Percentiles rank a stretch among this genome's conserved stretches.
These are phyloP conservation scores for Glycyrrhiza uralensis DNA, from an alignment of 306 rosid genomes.

Conservation along the genomic window DNA sequence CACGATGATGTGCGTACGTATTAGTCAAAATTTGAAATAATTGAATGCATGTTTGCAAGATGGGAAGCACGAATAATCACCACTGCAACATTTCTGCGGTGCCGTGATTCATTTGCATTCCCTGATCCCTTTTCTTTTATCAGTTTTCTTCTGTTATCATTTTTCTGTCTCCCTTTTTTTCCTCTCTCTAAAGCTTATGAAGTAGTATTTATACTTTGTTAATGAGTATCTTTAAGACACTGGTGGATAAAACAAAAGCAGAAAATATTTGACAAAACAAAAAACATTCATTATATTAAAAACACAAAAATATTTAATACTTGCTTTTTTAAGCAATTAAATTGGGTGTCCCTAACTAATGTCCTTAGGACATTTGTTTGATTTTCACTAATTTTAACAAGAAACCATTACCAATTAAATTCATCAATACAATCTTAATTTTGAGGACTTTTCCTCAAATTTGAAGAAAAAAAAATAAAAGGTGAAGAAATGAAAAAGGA, in stretches of 20 bases:
- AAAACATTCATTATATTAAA: background rate
- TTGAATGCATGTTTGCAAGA: constrained; percentile 33
- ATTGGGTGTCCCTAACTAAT: background rate
- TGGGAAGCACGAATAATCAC: constrained; percentile 38
- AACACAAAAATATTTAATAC: background rate
- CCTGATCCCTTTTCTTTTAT: background rate
- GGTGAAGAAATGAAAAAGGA: constrained; percentile 24
- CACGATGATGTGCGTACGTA: background rate
- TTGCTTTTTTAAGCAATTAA: background rate
- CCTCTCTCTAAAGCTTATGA: too few species aligned
- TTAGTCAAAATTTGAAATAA: constrained; percentile 28
- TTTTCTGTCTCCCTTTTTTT: too few species aligned
- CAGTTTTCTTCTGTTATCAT: background rate
- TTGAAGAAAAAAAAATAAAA: background rate
- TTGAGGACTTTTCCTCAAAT: constrained; percentile 40
- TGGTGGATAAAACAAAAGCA: background rate
- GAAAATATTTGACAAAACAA: too few species aligned
- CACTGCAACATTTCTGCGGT: background rate
- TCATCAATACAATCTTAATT: constrained; percentile 25
- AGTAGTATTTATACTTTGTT: too few species aligned
- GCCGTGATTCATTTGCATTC: constrained; percentile 18
- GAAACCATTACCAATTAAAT: background rate
- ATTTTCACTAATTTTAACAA: background rate
- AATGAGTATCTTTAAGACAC: background rate
- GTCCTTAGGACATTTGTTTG: constrained; percentile 1